Percentiles rank a stretch among this genome's conserved stretches.
Conservation (phyloP, 2,329 filamentous ascomycete genomes). For the Arachnopeziza araneosa region DNA sequence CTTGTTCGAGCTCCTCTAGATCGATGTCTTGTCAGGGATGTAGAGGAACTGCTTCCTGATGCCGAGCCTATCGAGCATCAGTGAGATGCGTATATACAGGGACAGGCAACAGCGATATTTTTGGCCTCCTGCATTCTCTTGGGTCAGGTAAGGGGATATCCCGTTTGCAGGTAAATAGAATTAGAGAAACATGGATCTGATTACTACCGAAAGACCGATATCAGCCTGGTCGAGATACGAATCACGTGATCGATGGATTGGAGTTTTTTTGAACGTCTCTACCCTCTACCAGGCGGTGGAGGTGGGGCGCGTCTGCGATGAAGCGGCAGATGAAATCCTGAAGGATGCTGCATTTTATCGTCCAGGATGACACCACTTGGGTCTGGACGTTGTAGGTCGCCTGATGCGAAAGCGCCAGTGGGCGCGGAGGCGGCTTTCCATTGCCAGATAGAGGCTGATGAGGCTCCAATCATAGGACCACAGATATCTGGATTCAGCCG, state of each 20-base stretch:
- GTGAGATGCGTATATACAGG: background rate
- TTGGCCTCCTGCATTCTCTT: background rate
- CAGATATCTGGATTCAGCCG: background rate
- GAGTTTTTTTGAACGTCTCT: background rate
- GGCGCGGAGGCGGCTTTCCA: background rate
- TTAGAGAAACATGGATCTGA: background rate
- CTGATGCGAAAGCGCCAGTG: background rate
- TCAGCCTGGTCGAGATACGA: background rate
- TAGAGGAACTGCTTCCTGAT: constrained; percentile 68
- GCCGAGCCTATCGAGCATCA: constrained; percentile 70
- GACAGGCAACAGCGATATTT: background rate
- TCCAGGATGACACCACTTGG: background rate
- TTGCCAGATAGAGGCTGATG: background rate
- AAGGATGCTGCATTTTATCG: background rate
- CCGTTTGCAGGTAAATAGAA: background rate
- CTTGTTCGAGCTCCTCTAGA: constrained; percentile 78
- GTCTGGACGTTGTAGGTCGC: background rate
- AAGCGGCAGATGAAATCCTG: background rate
- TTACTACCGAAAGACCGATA: background rate
- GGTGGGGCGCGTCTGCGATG: no score
- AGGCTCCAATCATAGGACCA: background rate
- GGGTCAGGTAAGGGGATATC: background rate
- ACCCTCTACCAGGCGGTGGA: no score
- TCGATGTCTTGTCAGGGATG: constrained; percentile 52
- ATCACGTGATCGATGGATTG: background rate